These are phyloP conservation scores for Butyriboletus loyo DNA, from an alignment of 768 basidiomycete species.

Conservation along the genomic window DNA sequence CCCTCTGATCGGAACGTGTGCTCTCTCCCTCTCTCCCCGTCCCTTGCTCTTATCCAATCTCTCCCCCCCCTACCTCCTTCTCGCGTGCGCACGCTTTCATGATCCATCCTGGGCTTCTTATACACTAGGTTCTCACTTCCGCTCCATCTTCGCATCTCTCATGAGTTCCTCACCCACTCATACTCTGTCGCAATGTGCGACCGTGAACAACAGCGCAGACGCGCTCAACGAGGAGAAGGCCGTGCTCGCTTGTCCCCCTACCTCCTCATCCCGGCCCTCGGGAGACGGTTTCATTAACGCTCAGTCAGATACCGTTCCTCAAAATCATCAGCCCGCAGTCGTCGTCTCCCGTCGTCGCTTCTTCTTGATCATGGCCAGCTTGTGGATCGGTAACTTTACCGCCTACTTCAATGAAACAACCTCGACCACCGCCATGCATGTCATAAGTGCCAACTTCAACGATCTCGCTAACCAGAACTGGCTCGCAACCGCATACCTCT, in stretches of 20 bases:
- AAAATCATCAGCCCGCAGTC: conserved; percentile 25
- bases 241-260: neutral
- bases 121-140: conserved; percentile 6
- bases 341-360: conserved; percentile 27
- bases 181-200: conserved; percentile 31
- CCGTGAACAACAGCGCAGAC: conserved; percentile 29
- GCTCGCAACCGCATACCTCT: conserved; percentile 34
- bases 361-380: conserved; percentile 34
- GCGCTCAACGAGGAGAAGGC: conserved; percentile 25
- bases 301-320: neutral
- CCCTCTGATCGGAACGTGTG: conserved; percentile 19
- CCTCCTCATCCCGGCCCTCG: neutral
- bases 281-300: neutral
- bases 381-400: conserved; percentile 36
- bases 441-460: conserved; percentile 30
- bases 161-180: conserved; percentile 29
- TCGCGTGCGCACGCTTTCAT: conserved; percentile 19
- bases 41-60: neutral
- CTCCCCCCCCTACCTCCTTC: too few species aligned
- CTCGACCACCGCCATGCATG: conserved; percentile 35
- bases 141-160: conserved; percentile 11
- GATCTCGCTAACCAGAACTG: conserved; percentile 34
- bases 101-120: conserved; percentile 14
- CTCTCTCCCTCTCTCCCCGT: conserved; percentile 7
- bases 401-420: conserved; percentile 37